A percentile compares a stretch with the other conserved stretches of the same genome.
phyloP scores from a whole-genome alignment of 2,329 filamentous ascomycete species.

The Colletotrichum paranaense region DNA sequence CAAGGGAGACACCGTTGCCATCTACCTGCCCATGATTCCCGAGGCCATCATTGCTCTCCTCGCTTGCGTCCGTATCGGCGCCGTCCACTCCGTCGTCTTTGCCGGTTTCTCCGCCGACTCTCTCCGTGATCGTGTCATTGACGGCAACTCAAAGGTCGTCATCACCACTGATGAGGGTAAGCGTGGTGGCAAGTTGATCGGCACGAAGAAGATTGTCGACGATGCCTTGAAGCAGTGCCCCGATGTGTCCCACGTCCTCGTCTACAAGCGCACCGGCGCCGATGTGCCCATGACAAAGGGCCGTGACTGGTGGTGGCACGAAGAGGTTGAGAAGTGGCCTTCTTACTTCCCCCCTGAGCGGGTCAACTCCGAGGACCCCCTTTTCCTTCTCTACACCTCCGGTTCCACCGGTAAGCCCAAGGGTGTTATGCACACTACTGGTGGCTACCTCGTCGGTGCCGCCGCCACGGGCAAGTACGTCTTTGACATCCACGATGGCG shows the following conservation, averaged over 20 bases:
- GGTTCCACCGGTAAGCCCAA: slow-evolving; percentile 99
- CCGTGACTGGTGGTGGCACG: slow-evolving; percentile 97
- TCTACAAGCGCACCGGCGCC: slow-evolving; percentile 94
- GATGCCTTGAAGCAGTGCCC: slow-evolving; percentile 97
- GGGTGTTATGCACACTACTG: slow-evolving; percentile 98
- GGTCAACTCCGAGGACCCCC: slow-evolving; percentile 93
- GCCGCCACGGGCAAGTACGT: slow-evolving; percentile 97
- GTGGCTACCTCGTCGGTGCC: slow-evolving; percentile 92
- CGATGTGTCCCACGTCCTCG: slow-evolving; percentile 84
- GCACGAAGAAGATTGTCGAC: slow-evolving; percentile 99
- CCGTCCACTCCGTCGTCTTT: slow-evolving; percentile 97
- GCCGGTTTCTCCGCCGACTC: slow-evolving; percentile 98
- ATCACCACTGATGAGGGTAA: slow-evolving; percentile 98
- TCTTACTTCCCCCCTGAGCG: slow-evolving; percentile 89
- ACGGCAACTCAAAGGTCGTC: slow-evolving; percentile 90
- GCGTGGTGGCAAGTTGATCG: slow-evolving; percentile 96
- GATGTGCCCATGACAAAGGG: slow-evolving; percentile 91
- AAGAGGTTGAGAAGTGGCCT: slow-evolving; percentile 97
- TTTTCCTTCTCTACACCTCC: slow-evolving; percentile 98
- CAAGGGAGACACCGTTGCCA: slow-evolving; percentile 96
- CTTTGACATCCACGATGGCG: slow-evolving; percentile 95
- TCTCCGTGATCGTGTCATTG: slow-evolving; percentile 91
- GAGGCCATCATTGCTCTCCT: slow-evolving; percentile 93
- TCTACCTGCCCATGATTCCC: slow-evolving; percentile 99
- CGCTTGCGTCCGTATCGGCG: slow-evolving; percentile 91